Evolutionary conservation across 2,329 filamentous ascomycete genomes (phyloP).

Genomic region (Dactylella cylindrospora): DNA sequence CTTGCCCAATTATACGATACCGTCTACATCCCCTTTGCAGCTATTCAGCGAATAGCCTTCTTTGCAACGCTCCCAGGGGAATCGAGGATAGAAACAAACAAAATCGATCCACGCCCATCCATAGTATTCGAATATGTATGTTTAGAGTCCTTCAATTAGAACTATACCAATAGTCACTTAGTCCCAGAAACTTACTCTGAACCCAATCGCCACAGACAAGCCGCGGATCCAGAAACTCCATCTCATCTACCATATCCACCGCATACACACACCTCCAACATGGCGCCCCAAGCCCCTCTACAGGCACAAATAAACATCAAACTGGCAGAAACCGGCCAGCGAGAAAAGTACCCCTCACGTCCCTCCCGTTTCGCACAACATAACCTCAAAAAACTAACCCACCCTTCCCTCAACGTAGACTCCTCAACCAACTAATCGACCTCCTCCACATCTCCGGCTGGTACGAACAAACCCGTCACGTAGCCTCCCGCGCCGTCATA

Average conservation of each 20-base stretch:
- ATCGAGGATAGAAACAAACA: too few species aligned
- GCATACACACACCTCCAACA: background rate
- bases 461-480: conserved; percentile 33
- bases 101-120: too few species aligned
- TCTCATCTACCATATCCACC: background rate
- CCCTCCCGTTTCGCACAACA: background rate
- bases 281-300: conserved; percentile 29
- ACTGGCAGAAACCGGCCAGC: conserved; percentile 26
- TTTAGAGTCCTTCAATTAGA: too few species aligned
- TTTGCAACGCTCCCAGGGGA: too few species aligned
- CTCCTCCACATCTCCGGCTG: conserved; percentile 38
- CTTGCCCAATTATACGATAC: too few species aligned
- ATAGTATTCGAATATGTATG: too few species aligned
- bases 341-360: conserved; percentile 20
- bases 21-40: too few species aligned
- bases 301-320: conserved; percentile 35
- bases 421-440: conserved; percentile 35
- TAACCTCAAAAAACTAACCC: background rate
- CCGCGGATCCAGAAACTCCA: too few species aligned
- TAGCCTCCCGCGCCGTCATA: conserved; percentile 24
- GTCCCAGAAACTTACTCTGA: too few species aligned
- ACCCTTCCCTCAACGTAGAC: conserved; percentile 6
- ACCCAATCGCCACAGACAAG: too few species aligned
- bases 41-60: too few species aligned
- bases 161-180: too few species aligned